Evolutionary conservation across 345 rosid species (phyloP), one percentile per base, ranked within the genome.

Genomic region (Excoecaria cochinchinensis): DNA sequence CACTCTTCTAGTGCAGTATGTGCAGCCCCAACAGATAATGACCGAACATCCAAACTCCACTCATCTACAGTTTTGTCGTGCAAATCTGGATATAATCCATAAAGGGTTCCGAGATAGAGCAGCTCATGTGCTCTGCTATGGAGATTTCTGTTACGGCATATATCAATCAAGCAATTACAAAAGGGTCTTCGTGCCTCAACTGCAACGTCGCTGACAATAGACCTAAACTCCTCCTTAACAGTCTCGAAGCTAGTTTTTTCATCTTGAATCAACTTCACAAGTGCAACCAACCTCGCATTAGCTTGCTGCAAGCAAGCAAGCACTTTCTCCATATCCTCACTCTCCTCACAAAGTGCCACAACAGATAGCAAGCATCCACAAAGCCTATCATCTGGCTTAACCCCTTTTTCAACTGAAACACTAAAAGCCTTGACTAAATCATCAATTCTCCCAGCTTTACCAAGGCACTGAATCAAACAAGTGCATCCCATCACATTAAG

Each of bases 401-500:
- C 87, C 71, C 99, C 97, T 17, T 83, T 75, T 39, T 78, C 69
- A 40, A 91, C 63, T 0, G 91, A 78, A 10, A 83, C 74, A 70
- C 55, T 75, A 71, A 90, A 92, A 63, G 91, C 95, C 66, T 73
- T 82, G 44, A 90, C 91, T 77, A 91, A 74, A 80, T 90, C 94
- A 78, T 88, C 87, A 0, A 91, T 83, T 83, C 90, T 86, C 75
- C 86, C 47, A 5, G 89, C 91, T 82, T 88, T 95, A 71, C 97
- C 97, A 64, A 90, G 78, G 83, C 97, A 88, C 79, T 88, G 97
- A 17, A 92, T 82, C 82, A 92, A 91, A 78, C 95, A 95, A 75
- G 97, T 91, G 51, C 90, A 84, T 14, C 97, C 97, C 99, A 92
- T 95, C 31, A 95, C 95, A 82, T 95, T 95, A 68, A 89, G 78